Evolutionary conservation across 176 grass and related monocot genomes (phyloP).

Genomic region (Tillandsia fasciculata): DNA sequence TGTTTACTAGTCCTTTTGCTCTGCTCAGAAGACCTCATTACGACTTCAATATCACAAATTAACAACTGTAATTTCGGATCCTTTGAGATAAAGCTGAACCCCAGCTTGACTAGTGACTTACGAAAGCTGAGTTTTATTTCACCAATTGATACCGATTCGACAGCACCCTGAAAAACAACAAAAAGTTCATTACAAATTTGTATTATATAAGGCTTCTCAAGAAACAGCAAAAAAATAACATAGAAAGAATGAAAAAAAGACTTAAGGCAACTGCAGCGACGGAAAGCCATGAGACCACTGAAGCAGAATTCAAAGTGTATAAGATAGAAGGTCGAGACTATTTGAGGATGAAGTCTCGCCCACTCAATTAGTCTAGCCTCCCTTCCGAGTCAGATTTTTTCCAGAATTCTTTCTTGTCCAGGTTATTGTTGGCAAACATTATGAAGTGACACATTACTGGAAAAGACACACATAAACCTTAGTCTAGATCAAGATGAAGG

Average conservation of each 20-base stretch:
- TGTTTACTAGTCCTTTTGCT: conserved; percentile 51
- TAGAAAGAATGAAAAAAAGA: background rate
- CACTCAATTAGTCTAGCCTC: too few species aligned
- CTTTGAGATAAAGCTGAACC: conserved; percentile 89
- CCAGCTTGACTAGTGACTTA: conserved; percentile 91
- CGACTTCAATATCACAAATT: conserved; percentile 90
- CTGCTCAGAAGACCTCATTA: conserved; percentile 49
- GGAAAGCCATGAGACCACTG: too few species aligned
- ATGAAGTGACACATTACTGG: too few species aligned
- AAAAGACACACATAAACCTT: too few species aligned
- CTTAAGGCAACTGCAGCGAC: too few species aligned
- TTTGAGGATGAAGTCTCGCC: too few species aligned
- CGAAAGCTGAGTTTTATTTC: conserved; percentile 98
- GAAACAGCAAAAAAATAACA: background rate
- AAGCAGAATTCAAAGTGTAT: too few species aligned
- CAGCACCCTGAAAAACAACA: conserved; percentile 50
- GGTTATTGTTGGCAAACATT: too few species aligned
- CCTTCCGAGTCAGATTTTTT: too few species aligned
- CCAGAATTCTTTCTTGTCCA: too few species aligned
- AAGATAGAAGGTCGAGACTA: too few species aligned
- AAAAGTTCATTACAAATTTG: conserved; percentile 1
- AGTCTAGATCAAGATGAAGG: too few species aligned
- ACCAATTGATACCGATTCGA: conserved; percentile 82
- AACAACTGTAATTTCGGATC: conserved; percentile 89
- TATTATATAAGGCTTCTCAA: conserved; percentile 4